These are phyloP conservation scores for Vanrija sp. DNA, from an alignment of 1,284 basidiomycete genomes.

Conservation along the genomic window DNA sequence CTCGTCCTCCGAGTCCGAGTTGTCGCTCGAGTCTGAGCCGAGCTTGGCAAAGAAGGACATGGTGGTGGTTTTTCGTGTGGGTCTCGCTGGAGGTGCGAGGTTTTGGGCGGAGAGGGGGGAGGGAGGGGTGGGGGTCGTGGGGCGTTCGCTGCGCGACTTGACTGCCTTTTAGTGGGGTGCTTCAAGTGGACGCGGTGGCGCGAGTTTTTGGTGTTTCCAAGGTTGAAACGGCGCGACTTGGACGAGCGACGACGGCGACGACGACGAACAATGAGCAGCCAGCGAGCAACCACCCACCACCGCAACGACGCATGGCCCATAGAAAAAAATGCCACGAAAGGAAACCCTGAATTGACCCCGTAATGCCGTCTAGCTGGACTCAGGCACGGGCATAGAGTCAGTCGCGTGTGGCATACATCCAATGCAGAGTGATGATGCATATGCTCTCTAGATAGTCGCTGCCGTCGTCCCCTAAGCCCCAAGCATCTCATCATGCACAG, in stretches of 20 bases:
- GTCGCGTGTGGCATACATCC: not conserved
- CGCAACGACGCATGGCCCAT: not conserved
- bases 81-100: not conserved
- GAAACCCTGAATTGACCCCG: not conserved
- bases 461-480: not conserved
- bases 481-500: not conserved
- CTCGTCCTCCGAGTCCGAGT: constrained; percentile 1
- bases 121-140: not conserved
- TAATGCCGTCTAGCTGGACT: not conserved
- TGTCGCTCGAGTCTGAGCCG: constrained; percentile 34
- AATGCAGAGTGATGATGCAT: not conserved
- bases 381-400: not conserved
- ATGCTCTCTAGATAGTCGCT: not conserved
- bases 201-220: constrained; percentile 1
- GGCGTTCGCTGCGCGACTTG: not conserved
- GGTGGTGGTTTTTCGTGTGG: not conserved
- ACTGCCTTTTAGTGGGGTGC: not conserved
- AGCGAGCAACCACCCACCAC: not conserved
- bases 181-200: not conserved
- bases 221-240: not conserved
- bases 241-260: not conserved
- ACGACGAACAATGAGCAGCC: constrained; percentile 4
- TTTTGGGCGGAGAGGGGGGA: not conserved
- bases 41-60: constrained; percentile 40
- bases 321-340: not conserved